phyloP scores from a whole-genome alignment of 106 monocot genomes.

The Ottelia alismoides region DNA sequence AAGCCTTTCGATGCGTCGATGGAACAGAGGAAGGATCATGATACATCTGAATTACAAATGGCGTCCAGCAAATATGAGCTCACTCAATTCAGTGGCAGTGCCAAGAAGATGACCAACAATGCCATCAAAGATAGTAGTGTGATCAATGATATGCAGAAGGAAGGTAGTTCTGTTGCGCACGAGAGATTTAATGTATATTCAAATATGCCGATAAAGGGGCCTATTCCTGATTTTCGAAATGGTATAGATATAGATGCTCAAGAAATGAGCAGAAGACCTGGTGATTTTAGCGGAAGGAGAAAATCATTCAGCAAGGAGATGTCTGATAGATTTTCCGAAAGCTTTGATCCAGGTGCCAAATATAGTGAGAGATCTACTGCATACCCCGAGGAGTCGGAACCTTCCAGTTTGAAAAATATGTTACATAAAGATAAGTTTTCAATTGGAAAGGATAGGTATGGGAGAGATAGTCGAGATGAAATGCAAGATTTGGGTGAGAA shows the following conservation, averaged over 20 bases:
- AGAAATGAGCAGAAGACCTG: conserved; percentile 12
- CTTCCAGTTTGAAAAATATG: too few relatives aligned
- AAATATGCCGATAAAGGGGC: conserved; percentile 8
- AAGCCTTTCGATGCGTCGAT: not conserved
- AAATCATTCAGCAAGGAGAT: conserved; percentile 18
- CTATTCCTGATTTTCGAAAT: conserved; percentile 23
- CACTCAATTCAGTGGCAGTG: not conserved
- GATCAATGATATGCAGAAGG: not conserved
- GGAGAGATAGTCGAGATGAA: too few relatives aligned
- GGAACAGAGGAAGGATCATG: conserved; percentile 14
- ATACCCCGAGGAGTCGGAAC: too few relatives aligned
- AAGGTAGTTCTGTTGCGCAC: not conserved
- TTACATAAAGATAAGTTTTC: too few relatives aligned
- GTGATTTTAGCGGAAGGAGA: conserved; percentile 16
- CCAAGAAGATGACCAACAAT: not conserved
- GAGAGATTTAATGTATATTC: not conserved
- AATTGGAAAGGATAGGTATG: too few relatives aligned
- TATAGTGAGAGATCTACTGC: conserved; percentile 22
- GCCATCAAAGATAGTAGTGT: not conserved
- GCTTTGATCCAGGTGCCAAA: conserved; percentile 16
- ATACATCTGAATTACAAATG: conserved; percentile 3
- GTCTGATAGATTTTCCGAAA: conserved; percentile 16
- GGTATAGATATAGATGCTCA: conserved; percentile 15
- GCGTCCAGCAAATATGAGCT: not conserved
- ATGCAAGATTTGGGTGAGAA: too few relatives aligned